These are phyloP conservation scores for Cichorium intybus DNA, from an alignment of 140 eudicot genomes.

Conservation along the genomic window DNA sequence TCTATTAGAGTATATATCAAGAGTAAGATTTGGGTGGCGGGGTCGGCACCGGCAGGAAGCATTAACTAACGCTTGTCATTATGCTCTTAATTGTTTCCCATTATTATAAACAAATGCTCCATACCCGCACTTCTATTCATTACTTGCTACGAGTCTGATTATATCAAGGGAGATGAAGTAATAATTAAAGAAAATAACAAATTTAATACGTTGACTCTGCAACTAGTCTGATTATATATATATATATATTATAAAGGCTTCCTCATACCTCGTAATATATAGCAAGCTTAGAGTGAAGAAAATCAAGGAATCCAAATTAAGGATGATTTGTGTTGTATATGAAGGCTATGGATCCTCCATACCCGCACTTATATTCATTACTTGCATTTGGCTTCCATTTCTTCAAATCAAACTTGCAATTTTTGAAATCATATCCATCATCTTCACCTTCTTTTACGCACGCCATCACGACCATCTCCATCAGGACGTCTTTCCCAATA, in stretches of 20 bases:
- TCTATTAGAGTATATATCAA: slow-evolving; percentile 26
- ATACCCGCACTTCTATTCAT: background rate
- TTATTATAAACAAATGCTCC: background rate
- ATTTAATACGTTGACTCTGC: slow-evolving; percentile 15
- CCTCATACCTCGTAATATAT: background rate
- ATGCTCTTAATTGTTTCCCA: slow-evolving; percentile 17
- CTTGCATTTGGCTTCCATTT: slow-evolving; percentile 41
- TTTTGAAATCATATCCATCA: slow-evolving; percentile 16
- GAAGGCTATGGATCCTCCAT: slow-evolving; percentile 37
- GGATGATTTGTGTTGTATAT: slow-evolving; percentile 37
- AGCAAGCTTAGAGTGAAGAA: slow-evolving; percentile 4
- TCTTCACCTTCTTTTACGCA: slow-evolving; percentile 11
- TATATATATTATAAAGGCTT: too few relatives aligned
- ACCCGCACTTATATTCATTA: slow-evolving; percentile 31
- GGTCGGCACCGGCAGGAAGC: slow-evolving; percentile 36
- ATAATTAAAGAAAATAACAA: background rate
- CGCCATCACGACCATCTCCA: slow-evolving; percentile 6
- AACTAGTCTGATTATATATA: slow-evolving; percentile 12
- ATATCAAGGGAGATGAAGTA: slow-evolving; percentile 8
- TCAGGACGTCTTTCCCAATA: slow-evolving; percentile 16
- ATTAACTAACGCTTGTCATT: slow-evolving; percentile 12
- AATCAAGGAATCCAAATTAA: background rate
- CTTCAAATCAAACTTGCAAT: slow-evolving; percentile 27
- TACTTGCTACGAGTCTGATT: slow-evolving; percentile 5
- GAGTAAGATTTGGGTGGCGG: slow-evolving; percentile 29